phyloP scores from a whole-genome alignment of 1,139 yeast genomes.

The Nakaseomyces glabratus region DNA sequence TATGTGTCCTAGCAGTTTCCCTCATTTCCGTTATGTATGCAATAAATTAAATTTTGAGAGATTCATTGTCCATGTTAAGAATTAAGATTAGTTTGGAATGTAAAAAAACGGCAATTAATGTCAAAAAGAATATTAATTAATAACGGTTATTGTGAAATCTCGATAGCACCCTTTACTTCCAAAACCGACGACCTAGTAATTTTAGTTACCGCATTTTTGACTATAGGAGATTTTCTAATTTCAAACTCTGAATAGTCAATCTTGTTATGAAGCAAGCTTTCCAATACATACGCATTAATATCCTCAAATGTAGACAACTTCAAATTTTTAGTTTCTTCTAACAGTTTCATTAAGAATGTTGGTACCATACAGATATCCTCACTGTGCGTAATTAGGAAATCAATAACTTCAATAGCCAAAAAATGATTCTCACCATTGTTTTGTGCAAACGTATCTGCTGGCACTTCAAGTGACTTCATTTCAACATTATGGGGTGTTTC shows the following conservation, averaged over 20 bases:
- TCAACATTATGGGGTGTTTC: conserved; percentile 32
- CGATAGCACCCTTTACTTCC: conserved; percentile 1
- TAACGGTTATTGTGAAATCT: too few species aligned
- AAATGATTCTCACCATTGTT: conserved; percentile 72
- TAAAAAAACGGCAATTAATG: too few species aligned
- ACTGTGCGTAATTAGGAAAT: conserved; percentile 73
- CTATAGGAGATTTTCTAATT: conserved; percentile 2
- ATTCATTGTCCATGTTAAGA: too few species aligned
- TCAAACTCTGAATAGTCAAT: conserved; percentile 16
- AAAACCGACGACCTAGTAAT: not conserved
- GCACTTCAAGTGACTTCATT: conserved; percentile 24
- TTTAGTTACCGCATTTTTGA: conserved; percentile 2
- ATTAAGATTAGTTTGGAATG: too few species aligned
- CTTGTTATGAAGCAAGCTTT: conserved; percentile 11
- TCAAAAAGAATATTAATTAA: too few species aligned
- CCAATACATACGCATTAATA: conserved; percentile 16
- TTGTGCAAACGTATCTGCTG: conserved; percentile 34
- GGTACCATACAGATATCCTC: conserved; percentile 79
- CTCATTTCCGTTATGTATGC: too few species aligned
- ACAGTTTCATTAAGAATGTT: conserved; percentile 36
- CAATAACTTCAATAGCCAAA: conserved; percentile 83
- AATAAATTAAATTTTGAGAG: too few species aligned
- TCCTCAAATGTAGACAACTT: conserved; percentile 17
- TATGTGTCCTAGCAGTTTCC: too few species aligned
- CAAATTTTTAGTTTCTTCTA: conserved; percentile 30